Conservation (phyloP, 2,329 filamentous ascomycete species). For the Clonostachys byssicola region DNA sequence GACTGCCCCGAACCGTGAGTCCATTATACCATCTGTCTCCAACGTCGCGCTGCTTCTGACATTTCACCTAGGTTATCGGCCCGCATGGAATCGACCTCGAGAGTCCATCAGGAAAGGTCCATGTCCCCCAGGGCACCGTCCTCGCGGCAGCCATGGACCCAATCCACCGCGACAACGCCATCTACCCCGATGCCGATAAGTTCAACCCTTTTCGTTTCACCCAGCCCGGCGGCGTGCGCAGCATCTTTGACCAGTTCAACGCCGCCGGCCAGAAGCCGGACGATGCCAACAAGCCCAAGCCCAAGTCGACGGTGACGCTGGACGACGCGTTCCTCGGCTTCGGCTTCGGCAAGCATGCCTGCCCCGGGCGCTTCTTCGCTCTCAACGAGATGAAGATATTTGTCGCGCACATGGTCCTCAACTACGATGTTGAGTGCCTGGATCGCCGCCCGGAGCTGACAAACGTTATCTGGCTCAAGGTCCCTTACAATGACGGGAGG, state of each 20-base stretch:
- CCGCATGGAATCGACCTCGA: not conserved
- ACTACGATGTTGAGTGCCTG: no score
- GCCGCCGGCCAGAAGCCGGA: no score
- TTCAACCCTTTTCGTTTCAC: constrained; percentile 19
- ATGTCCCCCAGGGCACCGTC: not conserved
- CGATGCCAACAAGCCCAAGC: constrained; percentile 2
- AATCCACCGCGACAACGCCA: constrained; percentile 14
- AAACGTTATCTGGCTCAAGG: no score
- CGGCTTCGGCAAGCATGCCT: constrained; percentile 41
- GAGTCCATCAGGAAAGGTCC: not conserved
- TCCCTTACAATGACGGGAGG: no score
- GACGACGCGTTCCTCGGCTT: constrained; percentile 25
- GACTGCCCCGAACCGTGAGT: no score
- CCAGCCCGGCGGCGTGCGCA: no score
- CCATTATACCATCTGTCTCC: no score
- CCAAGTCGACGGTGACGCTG: not conserved
- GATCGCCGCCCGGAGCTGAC: constrained; percentile 8
- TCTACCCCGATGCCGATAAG: constrained; percentile 11
- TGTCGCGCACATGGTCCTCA: constrained; percentile 32
- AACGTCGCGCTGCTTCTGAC: not conserved
- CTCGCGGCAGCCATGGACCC: not conserved
- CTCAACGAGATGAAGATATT: constrained; percentile 39
- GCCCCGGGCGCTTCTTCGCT: constrained; percentile 41
- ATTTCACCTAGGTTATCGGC: not conserved
- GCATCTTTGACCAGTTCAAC: no score